phyloP scores from a whole-genome alignment of 202 grass and related monocot genomes.

The Schoenoplectus tabernaemontani region DNA sequence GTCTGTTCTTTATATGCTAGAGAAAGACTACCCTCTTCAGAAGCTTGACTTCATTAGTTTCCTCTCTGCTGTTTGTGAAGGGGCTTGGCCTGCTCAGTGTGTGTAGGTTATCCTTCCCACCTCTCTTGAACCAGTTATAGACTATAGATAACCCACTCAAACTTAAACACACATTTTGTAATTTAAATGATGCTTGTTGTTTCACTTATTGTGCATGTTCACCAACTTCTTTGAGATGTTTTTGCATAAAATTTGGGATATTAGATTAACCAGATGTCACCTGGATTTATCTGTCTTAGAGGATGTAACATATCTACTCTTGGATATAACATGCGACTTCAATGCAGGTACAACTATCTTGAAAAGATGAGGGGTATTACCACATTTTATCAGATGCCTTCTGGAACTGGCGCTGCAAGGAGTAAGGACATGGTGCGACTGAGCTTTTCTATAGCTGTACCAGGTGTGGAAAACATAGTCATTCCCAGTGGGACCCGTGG shows the following conservation, averaged over 20 bases:
- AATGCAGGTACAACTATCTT: slow-evolving; percentile 68
- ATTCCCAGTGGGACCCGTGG: slow-evolving; percentile 66
- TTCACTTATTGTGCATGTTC: neutral
- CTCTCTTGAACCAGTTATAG: neutral
- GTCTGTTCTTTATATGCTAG: slow-evolving; percentile 77
- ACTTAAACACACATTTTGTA: neutral
- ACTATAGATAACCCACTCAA: neutral
- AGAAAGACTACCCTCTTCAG: slow-evolving; percentile 79
- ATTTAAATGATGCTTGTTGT: neutral
- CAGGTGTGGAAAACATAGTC: slow-evolving; percentile 51
- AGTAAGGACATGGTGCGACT: slow-evolving; percentile 44
- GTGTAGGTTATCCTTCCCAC: slow-evolving; percentile 49
- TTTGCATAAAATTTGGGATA: neutral
- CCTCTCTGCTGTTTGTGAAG: slow-evolving; percentile 78
- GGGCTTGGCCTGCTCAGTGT: slow-evolving; percentile 80
- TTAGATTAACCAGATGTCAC: neutral
- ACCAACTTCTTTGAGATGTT: neutral
- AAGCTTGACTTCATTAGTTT: slow-evolving; percentile 53
- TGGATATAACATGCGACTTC: neutral
- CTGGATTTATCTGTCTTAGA: neutral
- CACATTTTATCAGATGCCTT: slow-evolving; percentile 47
- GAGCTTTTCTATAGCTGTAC: slow-evolving; percentile 44
- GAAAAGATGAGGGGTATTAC: slow-evolving; percentile 81
- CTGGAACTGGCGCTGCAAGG: slow-evolving; percentile 21
- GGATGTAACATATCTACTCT: neutral